phyloP scores from a whole-genome alignment of 2,329 filamentous ascomycete species.

The Pestalotiopsis sp. region DNA sequence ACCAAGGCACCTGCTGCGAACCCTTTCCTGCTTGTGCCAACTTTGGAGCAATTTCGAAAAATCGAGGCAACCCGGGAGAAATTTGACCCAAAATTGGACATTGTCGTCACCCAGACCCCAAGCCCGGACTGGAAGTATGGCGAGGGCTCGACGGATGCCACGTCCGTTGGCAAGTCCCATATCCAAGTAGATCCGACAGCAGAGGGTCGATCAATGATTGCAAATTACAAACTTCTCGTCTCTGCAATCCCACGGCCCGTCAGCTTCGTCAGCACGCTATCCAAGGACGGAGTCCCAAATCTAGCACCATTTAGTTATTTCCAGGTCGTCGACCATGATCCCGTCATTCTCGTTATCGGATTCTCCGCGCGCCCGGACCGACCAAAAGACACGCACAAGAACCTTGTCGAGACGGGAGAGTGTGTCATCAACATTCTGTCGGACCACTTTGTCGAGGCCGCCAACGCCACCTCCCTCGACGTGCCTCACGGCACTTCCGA shows the following conservation, averaged over 20 bases:
- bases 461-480: slow-evolving; percentile 62
- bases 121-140: not conserved
- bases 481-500: slow-evolving; percentile 59
- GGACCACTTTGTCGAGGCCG: slow-evolving; percentile 64
- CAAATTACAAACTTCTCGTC: slow-evolving; percentile 6
- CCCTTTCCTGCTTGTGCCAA: not conserved
- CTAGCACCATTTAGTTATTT: slow-evolving; percentile 46
- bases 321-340: slow-evolving; percentile 65
- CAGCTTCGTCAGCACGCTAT: slow-evolving; percentile 7
- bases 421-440: slow-evolving; percentile 65
- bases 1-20: not conserved
- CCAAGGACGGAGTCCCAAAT: not conserved
- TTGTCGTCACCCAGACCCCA: not conserved
- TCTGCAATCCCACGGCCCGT: slow-evolving; percentile 7
- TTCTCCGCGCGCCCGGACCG: slow-evolving; percentile 2
- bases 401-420: slow-evolving; percentile 58
- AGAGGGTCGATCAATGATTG: not conserved
- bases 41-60: not conserved
- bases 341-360: slow-evolving; percentile 43
- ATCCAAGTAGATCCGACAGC: not conserved
- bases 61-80: not conserved
- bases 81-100: not conserved
- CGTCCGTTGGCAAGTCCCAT: not conserved
- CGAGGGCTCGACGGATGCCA: not conserved
- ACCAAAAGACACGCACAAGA: slow-evolving; percentile 1